phyloP scores from a whole-genome alignment of 169 alveolate species.

The Plasmodium berghei region DNA sequence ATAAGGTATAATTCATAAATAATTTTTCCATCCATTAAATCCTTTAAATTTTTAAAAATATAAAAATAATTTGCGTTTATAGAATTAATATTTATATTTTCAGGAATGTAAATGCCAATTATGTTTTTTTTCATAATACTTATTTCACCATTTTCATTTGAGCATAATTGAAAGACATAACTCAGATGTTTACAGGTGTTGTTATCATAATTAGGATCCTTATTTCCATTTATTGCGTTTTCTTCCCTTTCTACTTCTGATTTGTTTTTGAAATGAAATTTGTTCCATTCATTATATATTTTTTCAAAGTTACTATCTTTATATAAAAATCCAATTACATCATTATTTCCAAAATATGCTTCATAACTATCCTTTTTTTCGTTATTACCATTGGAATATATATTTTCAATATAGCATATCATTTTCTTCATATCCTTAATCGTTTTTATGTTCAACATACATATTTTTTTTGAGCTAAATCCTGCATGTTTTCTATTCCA shows the following conservation, averaged over 20 bases:
- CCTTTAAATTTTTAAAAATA: conserved; percentile 59
- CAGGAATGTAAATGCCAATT: conserved; percentile 63
- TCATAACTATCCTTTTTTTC: conserved; percentile 13
- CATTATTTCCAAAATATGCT: conserved; percentile 30
- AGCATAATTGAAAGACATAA: conserved; percentile 51
- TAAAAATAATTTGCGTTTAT: conserved; percentile 48
- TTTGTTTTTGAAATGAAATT: conserved; percentile 15
- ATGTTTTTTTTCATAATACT: conserved; percentile 56
- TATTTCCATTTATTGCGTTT: neutral
- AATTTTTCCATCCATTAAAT: conserved; percentile 51
- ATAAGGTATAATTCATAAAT: conserved; percentile 44
- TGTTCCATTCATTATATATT: conserved; percentile 26
- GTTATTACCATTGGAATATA: conserved; percentile 8
- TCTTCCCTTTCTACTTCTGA: neutral
- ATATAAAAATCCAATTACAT: conserved; percentile 15
- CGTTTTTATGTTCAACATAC: conserved; percentile 23
- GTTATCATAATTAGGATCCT: neutral
- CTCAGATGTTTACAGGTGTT: neutral
- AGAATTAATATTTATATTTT: conserved; percentile 40
- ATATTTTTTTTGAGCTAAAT: conserved; percentile 37
- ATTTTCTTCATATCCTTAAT: conserved; percentile 35
- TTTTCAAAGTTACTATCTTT: conserved; percentile 32
- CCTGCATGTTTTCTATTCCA: neutral
- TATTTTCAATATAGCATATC: conserved; percentile 43
- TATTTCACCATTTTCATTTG: conserved; percentile 41